These are phyloP conservation scores for Zygoascus meyerae DNA, from an alignment of 1,139 yeast genomes.

Conservation along the genomic window DNA sequence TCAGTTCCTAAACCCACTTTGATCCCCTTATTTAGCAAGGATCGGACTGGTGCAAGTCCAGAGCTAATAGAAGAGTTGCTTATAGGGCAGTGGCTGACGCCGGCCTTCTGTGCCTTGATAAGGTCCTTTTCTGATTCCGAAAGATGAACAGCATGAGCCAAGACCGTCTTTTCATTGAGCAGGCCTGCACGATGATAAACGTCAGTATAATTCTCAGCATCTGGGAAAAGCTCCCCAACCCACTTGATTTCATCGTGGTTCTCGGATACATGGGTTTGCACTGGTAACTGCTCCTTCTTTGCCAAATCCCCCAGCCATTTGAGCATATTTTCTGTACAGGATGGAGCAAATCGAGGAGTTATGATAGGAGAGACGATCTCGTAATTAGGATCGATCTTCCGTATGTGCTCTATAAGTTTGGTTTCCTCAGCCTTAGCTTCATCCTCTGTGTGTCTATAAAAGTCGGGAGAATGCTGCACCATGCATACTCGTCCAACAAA, in stretches of 20 bases:
- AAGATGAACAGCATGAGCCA: constrained; percentile 88
- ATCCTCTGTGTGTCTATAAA: constrained; percentile 56
- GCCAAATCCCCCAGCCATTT: constrained; percentile 59
- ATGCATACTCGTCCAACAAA: constrained; percentile 93
- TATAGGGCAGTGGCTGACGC: constrained; percentile 90
- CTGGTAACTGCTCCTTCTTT: constrained; percentile 46
- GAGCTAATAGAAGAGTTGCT: constrained; percentile 84
- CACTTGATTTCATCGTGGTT: constrained; percentile 67
- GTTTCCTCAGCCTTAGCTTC: constrained; percentile 51
- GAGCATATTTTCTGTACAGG: constrained; percentile 64
- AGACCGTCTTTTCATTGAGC: constrained; percentile 58
- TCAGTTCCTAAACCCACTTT: constrained; percentile 89
- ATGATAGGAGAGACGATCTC: constrained; percentile 60
- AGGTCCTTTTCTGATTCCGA: constrained; percentile 56
- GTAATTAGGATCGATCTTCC: constrained; percentile 45
- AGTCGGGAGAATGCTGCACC: constrained; percentile 64
- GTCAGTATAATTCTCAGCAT: constrained; percentile 59
- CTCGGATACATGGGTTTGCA: constrained; percentile 89
- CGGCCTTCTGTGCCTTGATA: constrained; percentile 51
- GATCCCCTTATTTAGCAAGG: constrained; percentile 58
- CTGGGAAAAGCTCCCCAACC: constrained; percentile 72
- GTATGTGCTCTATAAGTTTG: constrained; percentile 53
- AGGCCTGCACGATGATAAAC: constrained; percentile 66
- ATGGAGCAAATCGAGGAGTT: constrained; percentile 94
- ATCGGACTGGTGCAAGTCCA: constrained; percentile 82